Evolutionary conservation across 2,329 filamentous ascomycete genomes (phyloP), one percentile per base, ranked within the genome.

Genomic region (Bimuria novae-zelandiae): DNA sequence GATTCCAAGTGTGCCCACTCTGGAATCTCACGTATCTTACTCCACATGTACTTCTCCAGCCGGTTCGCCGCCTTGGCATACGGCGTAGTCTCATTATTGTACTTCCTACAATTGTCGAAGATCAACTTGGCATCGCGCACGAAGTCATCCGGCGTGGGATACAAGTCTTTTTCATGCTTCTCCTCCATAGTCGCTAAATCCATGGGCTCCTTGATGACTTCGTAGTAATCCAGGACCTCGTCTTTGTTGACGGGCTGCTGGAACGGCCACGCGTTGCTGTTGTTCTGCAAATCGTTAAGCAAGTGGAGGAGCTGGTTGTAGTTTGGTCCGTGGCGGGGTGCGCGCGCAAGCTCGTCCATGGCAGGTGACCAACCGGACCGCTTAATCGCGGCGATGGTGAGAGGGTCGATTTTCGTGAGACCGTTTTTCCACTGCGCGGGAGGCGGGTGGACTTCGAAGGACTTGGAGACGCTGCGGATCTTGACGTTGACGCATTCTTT

Each of bases 171-270:
- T 69, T 97, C 92, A 59, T 97, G 88, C 75, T 96, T 96, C 63
- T 85, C 86, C 75, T 97, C 94, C 93, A 99, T 97, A 17, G 92
- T 97, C 42, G 85, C 88, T 42, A 97, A 80, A 70, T 97, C 94
- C 94, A 99, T 99, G 30, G 94, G 94, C 73, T 96, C 89, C 70
- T 92, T 92, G 79, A 99, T 99, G 56, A 97, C 92, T 54, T 96
- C 91, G 79, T 97, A 97, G 77, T 99, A 99, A 73, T 99, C 94
- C n/a, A 91, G 87, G 0, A 99, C 94, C 62, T 97, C 94, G 66
- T 99, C 94, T 61, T 89, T 87, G 72, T 95, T 97, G 61, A 99
- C 94, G 0, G 94, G 93, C 22, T 91, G 85, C 27, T 94, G 83
- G 79, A 99, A 99, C 0, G 94, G 94, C 94, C 94, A 99, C 0